phyloP scores from a whole-genome alignment of 306 rosid genomes.

The Fragaria iinumae region DNA sequence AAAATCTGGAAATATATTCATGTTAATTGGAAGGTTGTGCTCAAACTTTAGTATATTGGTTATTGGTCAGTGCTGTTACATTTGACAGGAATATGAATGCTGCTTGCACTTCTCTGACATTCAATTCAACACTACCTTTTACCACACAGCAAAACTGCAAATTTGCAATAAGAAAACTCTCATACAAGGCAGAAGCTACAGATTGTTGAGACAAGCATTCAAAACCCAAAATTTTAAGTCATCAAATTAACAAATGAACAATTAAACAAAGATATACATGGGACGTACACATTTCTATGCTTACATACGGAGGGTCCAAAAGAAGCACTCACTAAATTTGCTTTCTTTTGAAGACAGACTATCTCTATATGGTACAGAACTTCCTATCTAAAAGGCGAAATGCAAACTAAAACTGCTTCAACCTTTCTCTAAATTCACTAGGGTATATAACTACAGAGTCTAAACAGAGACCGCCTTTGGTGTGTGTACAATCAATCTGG shows the following conservation, averaged over 20 bases:
- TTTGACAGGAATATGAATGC: not conserved
- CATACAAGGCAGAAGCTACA: not conserved
- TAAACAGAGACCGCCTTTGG: slow-evolving; percentile 93
- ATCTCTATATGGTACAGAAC: slow-evolving; percentile 30
- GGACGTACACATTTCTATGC: slow-evolving; percentile 18
- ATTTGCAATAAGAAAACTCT: slow-evolving; percentile 10
- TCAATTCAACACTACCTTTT: not conserved
- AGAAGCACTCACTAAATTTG: slow-evolving; percentile 47
- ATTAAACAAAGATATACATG: not conserved
- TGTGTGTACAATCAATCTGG: slow-evolving; percentile 97
- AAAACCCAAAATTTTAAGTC: not conserved
- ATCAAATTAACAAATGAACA: not conserved
- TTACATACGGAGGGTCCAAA: slow-evolving; percentile 26
- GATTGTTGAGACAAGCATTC: not conserved
- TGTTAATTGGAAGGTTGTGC: not conserved
- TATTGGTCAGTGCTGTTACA: not conserved
- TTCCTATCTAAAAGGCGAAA: slow-evolving; percentile 19
- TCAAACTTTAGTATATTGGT: not conserved
- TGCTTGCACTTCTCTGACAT: not conserved
- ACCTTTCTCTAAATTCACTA: slow-evolving; percentile 50
- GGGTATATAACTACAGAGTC: slow-evolving; percentile 80
- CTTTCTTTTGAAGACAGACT: slow-evolving; percentile 25
- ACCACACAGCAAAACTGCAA: not conserved
- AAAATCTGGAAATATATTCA: not conserved
- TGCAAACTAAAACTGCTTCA: slow-evolving; percentile 46